These are phyloP conservation scores for Penicillium maclennaniae DNA, from an alignment of 495 filamentous ascomycete species.

Conservation along the genomic window DNA sequence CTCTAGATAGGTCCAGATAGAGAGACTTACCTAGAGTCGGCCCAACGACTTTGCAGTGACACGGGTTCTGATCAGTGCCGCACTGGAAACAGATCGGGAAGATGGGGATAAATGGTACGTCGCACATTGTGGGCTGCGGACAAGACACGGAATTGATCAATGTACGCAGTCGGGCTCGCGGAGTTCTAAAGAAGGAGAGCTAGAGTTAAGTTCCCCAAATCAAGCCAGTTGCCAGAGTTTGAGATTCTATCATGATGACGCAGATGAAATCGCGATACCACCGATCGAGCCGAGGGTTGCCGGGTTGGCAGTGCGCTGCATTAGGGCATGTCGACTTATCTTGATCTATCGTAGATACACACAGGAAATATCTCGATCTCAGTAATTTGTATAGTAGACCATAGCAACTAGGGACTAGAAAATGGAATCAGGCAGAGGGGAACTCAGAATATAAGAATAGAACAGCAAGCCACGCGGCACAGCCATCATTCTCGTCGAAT, in stretches of 20 bases:
- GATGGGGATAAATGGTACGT: slow-evolving; percentile 37
- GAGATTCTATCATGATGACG: slow-evolving; percentile 25
- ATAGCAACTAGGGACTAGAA: no score
- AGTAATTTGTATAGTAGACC: no score
- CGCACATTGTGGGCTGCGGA: slow-evolving; percentile 27
- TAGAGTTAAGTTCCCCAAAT: neutral
- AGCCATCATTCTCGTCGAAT: neutral
- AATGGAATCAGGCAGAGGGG: no score
- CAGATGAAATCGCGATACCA: slow-evolving; percentile 18
- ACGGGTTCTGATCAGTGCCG: slow-evolving; percentile 58
- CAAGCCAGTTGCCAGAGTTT: neutral
- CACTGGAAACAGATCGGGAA: slow-evolving; percentile 54
- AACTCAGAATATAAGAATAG: neutral
- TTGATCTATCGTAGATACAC: no score
- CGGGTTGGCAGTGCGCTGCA: neutral
- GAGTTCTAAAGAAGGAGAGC: neutral
- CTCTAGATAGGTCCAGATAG: no score
- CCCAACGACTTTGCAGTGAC: slow-evolving; percentile 59
- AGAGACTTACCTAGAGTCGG: slow-evolving; percentile 49
- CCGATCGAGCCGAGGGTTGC: slow-evolving; percentile 10
- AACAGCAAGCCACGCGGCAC: neutral
- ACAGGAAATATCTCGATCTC: no score
- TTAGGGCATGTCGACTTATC: no score
- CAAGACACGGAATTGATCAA: neutral
- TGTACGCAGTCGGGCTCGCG: neutral